Conservation (phyloP, 805 yeast species). For the Candida methanosorbosa region DNA sequence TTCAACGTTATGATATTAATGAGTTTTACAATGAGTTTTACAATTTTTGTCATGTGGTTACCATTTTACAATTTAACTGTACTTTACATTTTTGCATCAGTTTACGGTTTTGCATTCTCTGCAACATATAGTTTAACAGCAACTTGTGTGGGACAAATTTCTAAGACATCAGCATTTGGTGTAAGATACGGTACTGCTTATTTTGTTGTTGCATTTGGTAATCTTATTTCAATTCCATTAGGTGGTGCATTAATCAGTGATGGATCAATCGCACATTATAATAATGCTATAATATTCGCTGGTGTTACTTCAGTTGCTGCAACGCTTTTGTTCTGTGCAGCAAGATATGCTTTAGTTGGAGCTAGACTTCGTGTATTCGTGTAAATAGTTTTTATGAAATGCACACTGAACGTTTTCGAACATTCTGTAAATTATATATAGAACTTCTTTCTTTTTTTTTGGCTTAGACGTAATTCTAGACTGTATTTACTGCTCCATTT, state of each 20-base stretch:
- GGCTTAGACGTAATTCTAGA: too few species aligned
- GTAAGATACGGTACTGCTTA: slow-evolving; percentile 61
- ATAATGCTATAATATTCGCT: slow-evolving; percentile 19
- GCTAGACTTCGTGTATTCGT: slow-evolving; percentile 20
- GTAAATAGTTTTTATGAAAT: slow-evolving; percentile 1
- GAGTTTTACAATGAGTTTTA: slow-evolving; percentile 38
- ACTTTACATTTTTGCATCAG: slow-evolving; percentile 40
- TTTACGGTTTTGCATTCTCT: slow-evolving; percentile 46
- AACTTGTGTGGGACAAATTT: slow-evolving; percentile 51
- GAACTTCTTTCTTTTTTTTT: too few species aligned
- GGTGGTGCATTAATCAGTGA: slow-evolving; percentile 36
- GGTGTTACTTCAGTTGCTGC: slow-evolving; percentile 15
- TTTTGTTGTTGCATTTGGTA: slow-evolving; percentile 44
- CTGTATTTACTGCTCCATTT: too few species aligned
- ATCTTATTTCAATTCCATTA: slow-evolving; percentile 38
- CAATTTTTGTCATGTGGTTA: slow-evolving; percentile 50
- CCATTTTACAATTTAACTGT: slow-evolving; percentile 37
- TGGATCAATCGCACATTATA: slow-evolving; percentile 12
- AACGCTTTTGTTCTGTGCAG: slow-evolving; percentile 4
- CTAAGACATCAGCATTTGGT: slow-evolving; percentile 54
- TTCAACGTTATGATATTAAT: slow-evolving; percentile 41
- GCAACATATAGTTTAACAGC: slow-evolving; percentile 56
- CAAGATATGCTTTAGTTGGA: slow-evolving; percentile 12
- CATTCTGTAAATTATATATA: too few species aligned
- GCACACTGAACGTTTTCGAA: too few species aligned